Base-by-base conservation (phyloP, 2,329 filamentous ascomycete species). In the Dactylella cylindrospora region DNA sequence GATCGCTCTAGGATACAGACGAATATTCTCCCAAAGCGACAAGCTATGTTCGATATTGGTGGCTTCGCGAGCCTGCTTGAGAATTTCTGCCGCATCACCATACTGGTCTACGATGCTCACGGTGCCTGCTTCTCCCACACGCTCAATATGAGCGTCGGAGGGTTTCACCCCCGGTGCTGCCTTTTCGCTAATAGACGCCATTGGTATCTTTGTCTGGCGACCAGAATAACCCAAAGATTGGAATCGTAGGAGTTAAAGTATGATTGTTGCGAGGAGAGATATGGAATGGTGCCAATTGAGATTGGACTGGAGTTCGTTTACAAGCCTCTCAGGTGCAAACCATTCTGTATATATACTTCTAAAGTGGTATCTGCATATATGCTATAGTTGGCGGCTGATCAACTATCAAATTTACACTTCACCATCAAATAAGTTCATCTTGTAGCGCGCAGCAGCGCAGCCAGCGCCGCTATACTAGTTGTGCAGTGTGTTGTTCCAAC, bases 11-110 rank as follows among this genome's bases (percentile, higher is more conserved):
- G 38, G 49, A 70, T 95, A 95, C 23, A 93, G 78, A 70, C 78
- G 82, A 72, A 95, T 79, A 65, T 88, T 88, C 75, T 95, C 82
- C 71, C 80, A 70, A 54, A 95, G 76, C 36, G 79, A 85, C 84
- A 88, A 88, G 10, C 75, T 78, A 67, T 83, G 84, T 72, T 84
- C 82, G 10, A 28, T 28, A 26, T 49, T 33, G 1, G 45, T 38
- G 10, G 45, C 45, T 36, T 49, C 31, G 15, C 33, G 41, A 13
- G 29, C 29, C 31, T 45, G 41, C 28, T 33, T 32, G 1, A 32
- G 28, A 7, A 45, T 31, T 17, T 46, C 43, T 5, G 13, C 26
- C 5, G 22, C 10, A 26, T 36, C 19, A 2, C 10, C 31, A 26
- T 35, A 36, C 10, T 36, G 12, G 6, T 31, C 13, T 9, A 31